Evolutionary conservation across 2,329 filamentous ascomycete genomes (phyloP).

Genomic region (Stenocarpella maydis): DNA sequence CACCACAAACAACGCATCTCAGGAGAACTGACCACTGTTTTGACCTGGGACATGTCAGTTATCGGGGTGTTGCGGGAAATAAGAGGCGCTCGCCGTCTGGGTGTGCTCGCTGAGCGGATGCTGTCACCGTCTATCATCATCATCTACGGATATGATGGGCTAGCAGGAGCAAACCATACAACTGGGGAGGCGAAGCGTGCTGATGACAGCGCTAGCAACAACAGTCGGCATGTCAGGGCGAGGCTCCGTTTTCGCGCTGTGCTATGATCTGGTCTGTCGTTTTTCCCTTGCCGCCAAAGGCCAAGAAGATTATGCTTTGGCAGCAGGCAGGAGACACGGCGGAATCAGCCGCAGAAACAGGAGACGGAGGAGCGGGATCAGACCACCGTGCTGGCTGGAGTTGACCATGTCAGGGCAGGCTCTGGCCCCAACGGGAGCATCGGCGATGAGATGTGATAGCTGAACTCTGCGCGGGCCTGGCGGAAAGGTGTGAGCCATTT

Average conservation of each 20-base stretch:
- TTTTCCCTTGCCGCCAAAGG: neutral
- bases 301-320: slow-evolving; percentile 6
- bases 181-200: neutral
- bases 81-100: neutral
- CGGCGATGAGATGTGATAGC: slow-evolving; percentile 9
- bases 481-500: neutral
- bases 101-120: neutral
- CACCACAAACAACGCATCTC: neutral
- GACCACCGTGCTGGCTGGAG: slow-evolving; percentile 28
- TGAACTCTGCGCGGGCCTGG: neutral
- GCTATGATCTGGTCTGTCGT: neutral
- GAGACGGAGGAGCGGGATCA: slow-evolving; percentile 31
- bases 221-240: neutral
- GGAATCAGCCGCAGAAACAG: slow-evolving; percentile 29
- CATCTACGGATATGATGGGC: too few species aligned
- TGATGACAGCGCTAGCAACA: neutral
- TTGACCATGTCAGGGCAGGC: slow-evolving; percentile 11
- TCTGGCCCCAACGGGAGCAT: slow-evolving; percentile 8
- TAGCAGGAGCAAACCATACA: neutral
- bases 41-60: neutral
- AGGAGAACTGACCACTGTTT: neutral
- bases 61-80: neutral
- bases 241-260: neutral
- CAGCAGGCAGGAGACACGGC: slow-evolving; percentile 4
- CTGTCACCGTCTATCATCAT: neutral